phyloP scores from a whole-genome alignment of 495 filamentous ascomycete species.

The Podospora bellae-mahoneyi region DNA sequence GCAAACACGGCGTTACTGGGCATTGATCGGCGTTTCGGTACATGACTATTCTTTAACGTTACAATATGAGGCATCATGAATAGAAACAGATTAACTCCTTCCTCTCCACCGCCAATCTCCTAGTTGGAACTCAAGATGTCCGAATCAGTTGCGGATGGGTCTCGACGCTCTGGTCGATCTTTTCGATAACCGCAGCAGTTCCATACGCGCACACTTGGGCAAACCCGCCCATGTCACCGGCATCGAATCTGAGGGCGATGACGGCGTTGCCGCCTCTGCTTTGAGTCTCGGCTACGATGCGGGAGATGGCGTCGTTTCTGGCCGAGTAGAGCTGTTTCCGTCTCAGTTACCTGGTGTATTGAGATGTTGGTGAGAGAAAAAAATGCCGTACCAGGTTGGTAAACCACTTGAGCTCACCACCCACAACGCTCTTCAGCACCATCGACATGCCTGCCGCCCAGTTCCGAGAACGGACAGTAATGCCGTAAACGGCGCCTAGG shows the following conservation, averaged over 20 bases:
- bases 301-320: constrained; percentile 53
- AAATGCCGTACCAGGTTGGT: constrained; percentile 43
- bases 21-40: not conserved
- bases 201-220: constrained; percentile 60
- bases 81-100: not conserved
- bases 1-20: not conserved
- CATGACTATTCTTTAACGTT: not conserved
- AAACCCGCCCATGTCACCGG: constrained; percentile 46
- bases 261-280: constrained; percentile 58
- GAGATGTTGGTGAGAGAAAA: not conserved
- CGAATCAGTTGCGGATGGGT: constrained; percentile 23
- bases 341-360: constrained; percentile 5
- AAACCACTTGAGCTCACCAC: constrained; percentile 56
- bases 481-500: constrained; percentile 58
- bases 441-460: constrained; percentile 42
- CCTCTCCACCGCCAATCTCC: not conserved
- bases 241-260: constrained; percentile 56
- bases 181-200: constrained; percentile 54
- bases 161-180: constrained; percentile 28
- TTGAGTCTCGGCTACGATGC: constrained; percentile 55
- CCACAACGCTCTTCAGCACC: constrained; percentile 50
- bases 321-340: constrained; percentile 46
- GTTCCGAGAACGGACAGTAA: constrained; percentile 58
- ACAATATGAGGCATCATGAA: not conserved
- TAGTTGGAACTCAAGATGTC: not conserved